Percentiles rank a stretch among this genome's conserved stretches.
Evolutionary conservation across 495 filamentous ascomycete genomes (phyloP).

Genomic region (Hypoxylon trugodes): DNA sequence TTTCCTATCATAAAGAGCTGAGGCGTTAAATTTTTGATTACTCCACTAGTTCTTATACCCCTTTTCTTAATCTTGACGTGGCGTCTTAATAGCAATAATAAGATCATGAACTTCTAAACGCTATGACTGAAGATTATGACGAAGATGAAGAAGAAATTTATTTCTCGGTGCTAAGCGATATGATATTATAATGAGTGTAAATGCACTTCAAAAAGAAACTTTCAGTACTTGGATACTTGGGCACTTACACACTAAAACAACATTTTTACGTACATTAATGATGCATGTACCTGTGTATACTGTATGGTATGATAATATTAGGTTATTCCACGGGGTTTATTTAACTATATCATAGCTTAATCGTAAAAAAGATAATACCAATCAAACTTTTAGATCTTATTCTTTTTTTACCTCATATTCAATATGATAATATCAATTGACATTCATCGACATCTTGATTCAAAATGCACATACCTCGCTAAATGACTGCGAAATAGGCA

Average conservation of each 20-base stretch:
- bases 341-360: no score
- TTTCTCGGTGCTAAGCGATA: background rate
- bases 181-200: background rate
- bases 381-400: no score
- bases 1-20: constrained; percentile 15
- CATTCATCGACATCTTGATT: background rate
- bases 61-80: background rate
- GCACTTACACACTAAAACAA: no score
- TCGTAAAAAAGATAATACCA: no score
- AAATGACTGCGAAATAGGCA: constrained; percentile 26
- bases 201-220: no score
- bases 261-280: no score
- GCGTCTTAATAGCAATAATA: background rate
- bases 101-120: background rate
- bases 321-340: no score
- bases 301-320: no score
- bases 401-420: background rate
- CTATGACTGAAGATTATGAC: background rate
- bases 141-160: background rate
- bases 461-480: constrained; percentile 21
- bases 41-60: background rate
- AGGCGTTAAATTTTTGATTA: background rate
- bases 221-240: no score
- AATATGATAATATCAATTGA: no score
- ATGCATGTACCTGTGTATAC: no score